These are phyloP conservation scores for Reutealis trisperma DNA, from an alignment of 345 rosid species.

Conservation along the genomic window DNA sequence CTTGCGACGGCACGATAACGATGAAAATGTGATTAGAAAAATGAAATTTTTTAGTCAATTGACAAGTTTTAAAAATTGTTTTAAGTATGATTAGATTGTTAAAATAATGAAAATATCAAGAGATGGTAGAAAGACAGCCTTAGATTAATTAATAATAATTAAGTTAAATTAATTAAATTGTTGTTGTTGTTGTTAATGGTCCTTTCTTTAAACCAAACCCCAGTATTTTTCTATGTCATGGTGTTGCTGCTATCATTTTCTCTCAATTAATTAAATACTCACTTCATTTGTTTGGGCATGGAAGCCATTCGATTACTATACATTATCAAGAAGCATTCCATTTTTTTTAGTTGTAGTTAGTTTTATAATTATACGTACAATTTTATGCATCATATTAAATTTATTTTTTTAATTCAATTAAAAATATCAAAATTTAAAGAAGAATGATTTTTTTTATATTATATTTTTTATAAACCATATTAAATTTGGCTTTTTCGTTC, in stretches of 20 bases:
- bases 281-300: background rate
- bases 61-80: background rate
- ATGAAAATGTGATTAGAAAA: conserved; percentile 19
- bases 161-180: background rate
- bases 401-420: no score
- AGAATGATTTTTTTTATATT: no score
- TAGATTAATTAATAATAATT: background rate
- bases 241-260: background rate
- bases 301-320: background rate
- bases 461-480: no score
- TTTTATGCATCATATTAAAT: no score
- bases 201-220: conserved; percentile 23
- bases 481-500: no score
- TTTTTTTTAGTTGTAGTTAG: no score
- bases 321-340: background rate
- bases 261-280: background rate
- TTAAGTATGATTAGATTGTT: conserved; percentile 1
- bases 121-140: background rate
- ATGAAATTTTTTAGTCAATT: background rate
- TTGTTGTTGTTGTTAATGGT: conserved; percentile 1
- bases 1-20: conserved; percentile 54
- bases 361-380: no score
- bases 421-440: no score
- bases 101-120: background rate
- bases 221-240: background rate